phyloP scores from a whole-genome alignment of 1,139 yeast genomes.

The Meyerozyma guilliermondii region DNA sequence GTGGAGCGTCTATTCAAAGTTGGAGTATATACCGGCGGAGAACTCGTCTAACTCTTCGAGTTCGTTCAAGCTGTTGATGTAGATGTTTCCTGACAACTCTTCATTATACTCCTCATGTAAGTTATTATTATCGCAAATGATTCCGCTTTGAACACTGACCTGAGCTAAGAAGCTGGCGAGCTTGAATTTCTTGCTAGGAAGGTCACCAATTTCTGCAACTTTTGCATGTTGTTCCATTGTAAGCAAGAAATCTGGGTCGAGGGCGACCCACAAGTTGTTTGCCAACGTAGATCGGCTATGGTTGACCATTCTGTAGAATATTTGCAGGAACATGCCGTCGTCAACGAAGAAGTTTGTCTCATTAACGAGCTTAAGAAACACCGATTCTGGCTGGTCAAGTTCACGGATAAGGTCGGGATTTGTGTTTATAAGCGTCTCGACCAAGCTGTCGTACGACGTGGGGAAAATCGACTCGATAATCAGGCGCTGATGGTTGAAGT shows the following conservation, averaged over 20 bases:
- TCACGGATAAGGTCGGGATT: slow-evolving; percentile 39
- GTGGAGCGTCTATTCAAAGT: slow-evolving; percentile 45
- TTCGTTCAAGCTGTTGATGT: slow-evolving; percentile 43
- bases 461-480: slow-evolving; percentile 36
- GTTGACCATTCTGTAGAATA: slow-evolving; percentile 25
- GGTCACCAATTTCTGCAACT: slow-evolving; percentile 15
- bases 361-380: slow-evolving; percentile 40
- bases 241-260: slow-evolving; percentile 15
- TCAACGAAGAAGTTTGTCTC: slow-evolving; percentile 36
- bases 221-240: slow-evolving; percentile 7
- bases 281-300: slow-evolving; percentile 27
- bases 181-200: slow-evolving; percentile 33
- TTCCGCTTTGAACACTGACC: slow-evolving; percentile 60
- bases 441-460: slow-evolving; percentile 32
- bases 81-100: slow-evolving; percentile 38
- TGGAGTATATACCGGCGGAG: slow-evolving; percentile 87
- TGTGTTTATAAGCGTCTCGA: slow-evolving; percentile 41
- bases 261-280: slow-evolving; percentile 20
- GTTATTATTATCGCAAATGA: slow-evolving; percentile 41
- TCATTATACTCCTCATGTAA: slow-evolving; percentile 11
- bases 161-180: slow-evolving; percentile 68
- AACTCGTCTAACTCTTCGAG: slow-evolving; percentile 75
- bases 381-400: slow-evolving; percentile 35
- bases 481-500: slow-evolving; percentile 15
- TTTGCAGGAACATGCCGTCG: slow-evolving; percentile 26